A percentile compares a stretch with the other conserved stretches of the same genome.
Conservation (phyloP, 2,329 filamentous ascomycete genomes). For the Sporothrix inflata region DNA sequence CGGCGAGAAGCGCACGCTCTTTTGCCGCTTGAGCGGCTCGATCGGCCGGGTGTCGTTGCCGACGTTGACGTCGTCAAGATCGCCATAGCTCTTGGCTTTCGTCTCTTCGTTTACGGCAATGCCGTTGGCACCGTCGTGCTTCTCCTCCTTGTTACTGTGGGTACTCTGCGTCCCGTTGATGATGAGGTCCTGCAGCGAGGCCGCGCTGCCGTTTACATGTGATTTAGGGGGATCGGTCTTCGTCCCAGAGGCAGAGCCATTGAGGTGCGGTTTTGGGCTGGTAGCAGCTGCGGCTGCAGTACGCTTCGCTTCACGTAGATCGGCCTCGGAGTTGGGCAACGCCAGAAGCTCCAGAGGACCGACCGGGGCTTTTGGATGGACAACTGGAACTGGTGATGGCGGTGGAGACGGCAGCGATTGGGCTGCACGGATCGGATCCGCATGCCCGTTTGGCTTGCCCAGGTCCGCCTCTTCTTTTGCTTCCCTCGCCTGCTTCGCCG, state of each 20-base stretch:
- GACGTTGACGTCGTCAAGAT: no score
- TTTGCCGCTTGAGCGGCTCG: constrained; percentile 49
- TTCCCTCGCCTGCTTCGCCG: not conserved
- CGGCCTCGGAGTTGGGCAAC: constrained; percentile 58
- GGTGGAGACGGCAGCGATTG: not conserved
- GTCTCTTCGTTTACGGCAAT: not conserved
- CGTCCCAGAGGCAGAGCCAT: not conserved
- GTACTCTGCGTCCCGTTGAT: constrained; percentile 7
- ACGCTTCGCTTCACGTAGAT: constrained; percentile 37
- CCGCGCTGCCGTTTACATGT: constrained; percentile 1
- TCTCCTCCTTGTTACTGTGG: not conserved
- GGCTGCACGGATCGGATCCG: no score
- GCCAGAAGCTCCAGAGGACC: constrained; percentile 54
- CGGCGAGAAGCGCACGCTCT: constrained; percentile 73
- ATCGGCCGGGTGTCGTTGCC: not conserved
- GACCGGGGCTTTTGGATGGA: constrained; percentile 43
- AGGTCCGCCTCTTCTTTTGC: not conserved
- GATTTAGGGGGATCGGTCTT: not conserved
- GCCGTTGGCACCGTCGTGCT: not conserved
- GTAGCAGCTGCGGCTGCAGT: not conserved
- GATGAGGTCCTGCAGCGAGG: not conserved
- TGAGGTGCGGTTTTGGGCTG: not conserved
- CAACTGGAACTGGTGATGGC: not conserved
- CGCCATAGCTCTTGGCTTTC: no score
- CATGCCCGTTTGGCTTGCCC: not conserved